Evolutionary conservation across 2,329 filamentous ascomycete genomes (phyloP).

Genomic region (Cordyceps cicadae): DNA sequence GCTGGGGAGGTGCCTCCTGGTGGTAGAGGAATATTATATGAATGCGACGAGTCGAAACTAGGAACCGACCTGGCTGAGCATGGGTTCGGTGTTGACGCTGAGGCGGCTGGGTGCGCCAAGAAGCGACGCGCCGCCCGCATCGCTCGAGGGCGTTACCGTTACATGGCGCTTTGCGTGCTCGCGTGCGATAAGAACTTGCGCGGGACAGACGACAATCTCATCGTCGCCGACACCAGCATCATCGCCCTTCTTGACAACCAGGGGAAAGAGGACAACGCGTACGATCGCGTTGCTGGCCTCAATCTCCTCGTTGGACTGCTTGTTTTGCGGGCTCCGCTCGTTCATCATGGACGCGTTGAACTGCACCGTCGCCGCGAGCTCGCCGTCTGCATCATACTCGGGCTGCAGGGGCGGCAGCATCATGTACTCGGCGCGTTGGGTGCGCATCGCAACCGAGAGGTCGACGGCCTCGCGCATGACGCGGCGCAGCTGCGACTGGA

Average conservation of each 20-base stretch:
- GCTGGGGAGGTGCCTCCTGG: neutral
- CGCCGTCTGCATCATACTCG: slow-evolving; percentile 88
- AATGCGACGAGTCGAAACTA: slow-evolving; percentile 26
- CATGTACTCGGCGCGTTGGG: slow-evolving; percentile 92
- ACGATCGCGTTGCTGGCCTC: slow-evolving; percentile 71
- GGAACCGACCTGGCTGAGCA: slow-evolving; percentile 21
- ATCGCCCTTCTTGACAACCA: slow-evolving; percentile 93
- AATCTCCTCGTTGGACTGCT: slow-evolving; percentile 63
- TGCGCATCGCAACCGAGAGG: slow-evolving; percentile 93
- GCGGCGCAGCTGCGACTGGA: slow-evolving; percentile 74
- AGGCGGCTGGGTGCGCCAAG: slow-evolving; percentile 30
- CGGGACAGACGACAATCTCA: slow-evolving; percentile 90
- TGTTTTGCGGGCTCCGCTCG: slow-evolving; percentile 64
- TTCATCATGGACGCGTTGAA: slow-evolving; percentile 97
- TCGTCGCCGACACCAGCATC: slow-evolving; percentile 82
- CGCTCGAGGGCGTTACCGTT: slow-evolving; percentile 42
- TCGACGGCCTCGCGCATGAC: slow-evolving; percentile 85
- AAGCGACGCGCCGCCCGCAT: slow-evolving; percentile 39
- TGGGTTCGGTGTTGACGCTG: slow-evolving; percentile 28
- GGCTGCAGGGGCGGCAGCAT: slow-evolving; percentile 95
- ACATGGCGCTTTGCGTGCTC: slow-evolving; percentile 30
- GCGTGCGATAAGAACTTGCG: slow-evolving; percentile 76
- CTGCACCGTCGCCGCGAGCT: slow-evolving; percentile 74
- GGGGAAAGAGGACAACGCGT: slow-evolving; percentile 86
- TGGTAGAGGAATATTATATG: slow-evolving; percentile 19